Evolutionary conservation across 352 stramenopile species (phyloP), one percentile per base, ranked within the genome.

Genomic region (Globisporangium splendens): DNA sequence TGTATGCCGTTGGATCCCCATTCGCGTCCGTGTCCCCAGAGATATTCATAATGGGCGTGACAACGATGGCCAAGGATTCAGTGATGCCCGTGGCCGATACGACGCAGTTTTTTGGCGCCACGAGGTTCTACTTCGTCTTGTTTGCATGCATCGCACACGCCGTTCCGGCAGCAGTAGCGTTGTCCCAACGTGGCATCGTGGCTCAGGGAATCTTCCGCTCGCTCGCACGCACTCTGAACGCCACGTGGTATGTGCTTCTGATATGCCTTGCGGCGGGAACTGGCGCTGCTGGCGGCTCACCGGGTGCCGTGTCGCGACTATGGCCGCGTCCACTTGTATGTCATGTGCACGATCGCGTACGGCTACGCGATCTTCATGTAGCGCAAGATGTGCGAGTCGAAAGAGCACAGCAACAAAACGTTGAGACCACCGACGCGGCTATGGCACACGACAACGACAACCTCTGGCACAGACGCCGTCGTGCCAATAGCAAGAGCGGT

Each of bases 1-100:
- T 75, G 0, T 78, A 68, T 20, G 70, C 67, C 1, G 24, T 73
- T 14, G 66, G 66, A 1, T 65, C 66, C 24, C 70, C 67, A 1
- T 57, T 66, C 18, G 33, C 50, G 0, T 58, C 69, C 0, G 62
- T 70, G 22, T 49, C 66, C 17, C 50, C 51, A 31, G 24, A 31
- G 24, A 31, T 31, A 31, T 31, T 31, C 24, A 31, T 31, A 31
- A 31, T 6, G 24, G 24, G 24, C 5, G 24, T 5, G 24, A 31
- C 24, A 31, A 31, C 24, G 24, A 31, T 31, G 24, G 5, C 24
- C 2, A 5, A 31, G 5, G 24, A 31, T 31, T 31, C 5, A 31
- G 5, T 6, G 24, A 31, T 31, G 24, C 5, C 24, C 2, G 5
- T 31, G 24, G 24, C 24, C 24, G 24, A 31, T 6, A 31, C 24